Evolutionary conservation across 2,329 filamentous ascomycete genomes (phyloP), one percentile per base, ranked within the genome.

Genomic region (Verticillium dahliae): DNA sequence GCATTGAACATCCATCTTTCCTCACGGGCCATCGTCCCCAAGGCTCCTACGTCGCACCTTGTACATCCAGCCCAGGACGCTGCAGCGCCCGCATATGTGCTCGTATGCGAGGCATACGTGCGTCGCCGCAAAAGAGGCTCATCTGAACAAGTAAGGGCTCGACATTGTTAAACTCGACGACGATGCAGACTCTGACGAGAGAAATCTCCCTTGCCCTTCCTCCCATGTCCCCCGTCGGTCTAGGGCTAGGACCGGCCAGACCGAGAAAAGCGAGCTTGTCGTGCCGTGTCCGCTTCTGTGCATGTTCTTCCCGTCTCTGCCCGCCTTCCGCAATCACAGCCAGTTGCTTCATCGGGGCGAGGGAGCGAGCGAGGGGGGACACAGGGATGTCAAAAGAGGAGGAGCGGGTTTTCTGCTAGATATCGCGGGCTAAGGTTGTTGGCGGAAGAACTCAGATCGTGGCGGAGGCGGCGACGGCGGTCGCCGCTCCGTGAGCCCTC

Each of bases 51-150:
- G 45, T 50, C 45, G 45, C 18, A 50, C 45, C 18, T 22, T n/a
- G 45, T 50, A 50, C 45, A 22, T 13, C 45, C 45, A 58, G 56
- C 56, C 66, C 64, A 70, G 38, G 6, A 50, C 41, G 54, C 57
- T 62, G 63, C 63, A 39, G 61, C 62, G 58, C 56, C 58, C 34
- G 56, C 69, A 73, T 73, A 76, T 50, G 45, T 50, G 18, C 45
- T 50, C 11, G 45, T 50, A 50, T 76, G 73, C 75, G 72, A 70
- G 76, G 72, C 75, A 77, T 76, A 76, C 73, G 72, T 77, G 75
- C 73, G 72, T 75, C 70, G 45, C 45, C 39, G 39, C 39, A 14
- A 11, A 41, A 50, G 45, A 50, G 45, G 45, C 45, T 50, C 45
- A 50, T 50, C 45, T n/a, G 45, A 50, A 11, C 7, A 50, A 11